Base-by-base conservation (phyloP, 176 grass and related monocot species). In the Pontederia paniculata region DNA sequence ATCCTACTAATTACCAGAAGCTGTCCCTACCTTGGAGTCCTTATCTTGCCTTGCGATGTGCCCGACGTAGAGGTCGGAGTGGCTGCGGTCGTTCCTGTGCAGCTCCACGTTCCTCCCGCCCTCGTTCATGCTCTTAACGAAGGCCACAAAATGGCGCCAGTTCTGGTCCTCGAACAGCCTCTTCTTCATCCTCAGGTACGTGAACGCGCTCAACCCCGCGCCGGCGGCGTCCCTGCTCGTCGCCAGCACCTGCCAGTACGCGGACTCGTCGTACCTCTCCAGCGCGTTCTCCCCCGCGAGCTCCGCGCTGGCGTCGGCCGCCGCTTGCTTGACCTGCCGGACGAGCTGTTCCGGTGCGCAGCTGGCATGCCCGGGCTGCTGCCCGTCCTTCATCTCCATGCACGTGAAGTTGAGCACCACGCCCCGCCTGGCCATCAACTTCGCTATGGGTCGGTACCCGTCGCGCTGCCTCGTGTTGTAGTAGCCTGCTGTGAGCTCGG, bases 331-430 rank as follows among this genome's bases (percentile, higher is more conserved):
- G 13, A 97, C 86, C 62, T 97, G 86, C 63, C 59, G 58, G 68
- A 97, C 86, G 19, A 97, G 82, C 41, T 58, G 73, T 59, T 84
- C 74, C 12, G 91, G 91, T 41, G 82, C 77, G 76, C 91, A 97
- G 7, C 25, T 16, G 18, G 86, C 91, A 51, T 90, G 79, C 12
- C 20, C 48, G 8, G 91, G 91, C 75, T 97, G 91, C 78, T 97
- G 77, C 79, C 87, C 77, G 63, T 97, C 91, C 50, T 58, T 78
- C 91, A 97, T 97, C 73, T 97, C 91, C 91, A 97, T 89, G 79
- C 91, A 97, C 28, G 91, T 97, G 71, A 97, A 97, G 70, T 97
- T 97, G 70, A 97, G 72, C 66, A 90, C 67, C 8, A 63, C 83
- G 18, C 91, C 91, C 19, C 72, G 58, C 60, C 47, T 63, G 19